Evolutionary conservation across 1,139 yeast genomes (phyloP).

Genomic region (Debaryomyces nepalensis): DNA sequence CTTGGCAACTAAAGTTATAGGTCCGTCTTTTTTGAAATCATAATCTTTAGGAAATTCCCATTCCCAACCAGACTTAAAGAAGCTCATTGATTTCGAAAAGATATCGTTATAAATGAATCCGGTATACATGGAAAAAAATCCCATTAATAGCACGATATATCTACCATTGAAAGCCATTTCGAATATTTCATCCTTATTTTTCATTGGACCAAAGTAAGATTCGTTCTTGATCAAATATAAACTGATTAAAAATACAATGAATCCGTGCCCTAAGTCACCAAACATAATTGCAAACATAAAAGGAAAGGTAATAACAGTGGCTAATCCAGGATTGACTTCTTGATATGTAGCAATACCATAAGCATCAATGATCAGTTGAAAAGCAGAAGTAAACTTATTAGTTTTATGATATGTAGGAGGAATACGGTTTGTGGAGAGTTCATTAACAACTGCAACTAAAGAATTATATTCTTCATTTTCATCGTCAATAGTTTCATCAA

Average conservation of each 20-base stretch:
- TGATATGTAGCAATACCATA: conserved; percentile 93
- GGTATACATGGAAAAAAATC: conserved; percentile 88
- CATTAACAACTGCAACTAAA: conserved; percentile 68
- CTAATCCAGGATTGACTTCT: conserved; percentile 95
- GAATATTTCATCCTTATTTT: conserved; percentile 86
- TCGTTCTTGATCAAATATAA: conserved; percentile 72
- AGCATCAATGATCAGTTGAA: conserved; percentile 92
- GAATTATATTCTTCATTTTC: conserved; percentile 34
- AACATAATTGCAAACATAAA: conserved; percentile 99
- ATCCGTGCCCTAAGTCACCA: conserved; percentile 97
- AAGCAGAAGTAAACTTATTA: conserved; percentile 89
- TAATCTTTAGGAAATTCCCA: conserved; percentile 73
- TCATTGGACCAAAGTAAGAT: conserved; percentile 60
- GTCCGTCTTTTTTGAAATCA: conserved; percentile 57
- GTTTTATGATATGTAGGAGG: conserved; percentile 95
- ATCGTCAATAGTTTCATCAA: conserved; percentile 25
- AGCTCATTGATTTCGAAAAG: conserved; percentile 85
- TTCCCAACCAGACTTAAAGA: conserved; percentile 88
- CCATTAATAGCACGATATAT: conserved; percentile 89
- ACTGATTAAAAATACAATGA: conserved; percentile 76
- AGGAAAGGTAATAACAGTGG: conserved; percentile 94
- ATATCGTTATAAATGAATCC: conserved; percentile 93
- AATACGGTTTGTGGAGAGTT: conserved; percentile 74
- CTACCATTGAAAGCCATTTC: conserved; percentile 97
- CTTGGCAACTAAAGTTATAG: conserved; percentile 58